A percentile compares a stretch with the other conserved stretches of the same genome.
Evolutionary conservation across 495 filamentous ascomycete genomes (phyloP).

Genomic region (Penicillium canescens): DNA sequence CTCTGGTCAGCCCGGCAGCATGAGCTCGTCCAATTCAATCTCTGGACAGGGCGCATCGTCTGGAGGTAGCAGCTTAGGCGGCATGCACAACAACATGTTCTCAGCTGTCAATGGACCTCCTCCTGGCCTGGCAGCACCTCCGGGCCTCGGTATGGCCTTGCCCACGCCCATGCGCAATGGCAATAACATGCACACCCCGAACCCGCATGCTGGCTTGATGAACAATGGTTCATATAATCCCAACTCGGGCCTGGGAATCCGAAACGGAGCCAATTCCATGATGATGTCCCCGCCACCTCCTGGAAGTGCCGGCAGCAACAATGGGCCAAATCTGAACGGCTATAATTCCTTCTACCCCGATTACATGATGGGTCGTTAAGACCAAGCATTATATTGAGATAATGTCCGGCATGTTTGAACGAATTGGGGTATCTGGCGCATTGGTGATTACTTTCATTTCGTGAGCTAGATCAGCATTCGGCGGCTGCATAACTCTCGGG

Average conservation of each 20-base stretch:
- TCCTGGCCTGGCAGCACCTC: constrained; percentile 69
- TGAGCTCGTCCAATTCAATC: constrained; percentile 50
- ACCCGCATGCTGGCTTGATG: constrained; percentile 36
- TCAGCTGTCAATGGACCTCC: constrained; percentile 74
- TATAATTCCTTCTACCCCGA: constrained; percentile 53
- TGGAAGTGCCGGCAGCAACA: constrained; percentile 35
- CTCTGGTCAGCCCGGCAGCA: constrained; percentile 63
- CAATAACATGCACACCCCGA: constrained; percentile 31
- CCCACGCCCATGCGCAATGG: constrained; percentile 33
- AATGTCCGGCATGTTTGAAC: constrained; percentile 52
- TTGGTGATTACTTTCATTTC: constrained; percentile 41
- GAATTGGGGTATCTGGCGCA: constrained; percentile 49
- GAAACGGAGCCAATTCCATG: constrained; percentile 45
- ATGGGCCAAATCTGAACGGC: constrained; percentile 42
- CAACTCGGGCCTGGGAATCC: constrained; percentile 47
- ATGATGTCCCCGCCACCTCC: constrained; percentile 41
- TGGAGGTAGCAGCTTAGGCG: constrained; percentile 52
- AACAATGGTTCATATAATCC: constrained; percentile 40
- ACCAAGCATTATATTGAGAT: constrained; percentile 30
- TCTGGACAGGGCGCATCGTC: constrained; percentile 48
- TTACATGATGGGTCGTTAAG: constrained; percentile 62
- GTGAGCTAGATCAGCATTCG: constrained; percentile 51
- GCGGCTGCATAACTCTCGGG: constrained; percentile 46
- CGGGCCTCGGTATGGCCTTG: constrained; percentile 56
- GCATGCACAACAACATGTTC: constrained; percentile 62